A percentile compares a stretch with the other conserved stretches of the same genome.
Conservation (phyloP, 345 rosid genomes). For the Turritis glabra region DNA sequence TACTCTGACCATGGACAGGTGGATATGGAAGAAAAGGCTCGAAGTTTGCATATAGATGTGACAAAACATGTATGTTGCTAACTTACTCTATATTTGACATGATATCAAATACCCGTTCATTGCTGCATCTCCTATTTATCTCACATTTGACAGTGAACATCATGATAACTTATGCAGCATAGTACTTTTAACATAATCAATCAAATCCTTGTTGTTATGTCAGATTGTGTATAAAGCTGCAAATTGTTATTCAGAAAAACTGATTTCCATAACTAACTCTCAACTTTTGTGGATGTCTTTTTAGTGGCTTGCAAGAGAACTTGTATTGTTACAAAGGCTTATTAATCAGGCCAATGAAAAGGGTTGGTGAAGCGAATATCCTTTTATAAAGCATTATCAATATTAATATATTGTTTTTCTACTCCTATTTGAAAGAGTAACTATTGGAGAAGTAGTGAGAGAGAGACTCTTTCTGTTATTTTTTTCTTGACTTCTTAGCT, state of each 20-base stretch:
- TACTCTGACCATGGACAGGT: constrained; percentile 46
- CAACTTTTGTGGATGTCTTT: constrained; percentile 27
- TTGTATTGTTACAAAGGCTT: constrained; percentile 52
- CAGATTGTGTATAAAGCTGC: not conserved
- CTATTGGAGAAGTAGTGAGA: not conserved
- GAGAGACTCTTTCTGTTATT: not conserved
- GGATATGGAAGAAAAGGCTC: constrained; percentile 67
- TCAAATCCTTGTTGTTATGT: constrained; percentile 3
- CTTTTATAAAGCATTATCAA: constrained; percentile 39
- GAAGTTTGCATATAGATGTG: constrained; percentile 62
- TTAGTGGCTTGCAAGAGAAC: constrained; percentile 75
- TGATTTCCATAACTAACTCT: constrained; percentile 13
- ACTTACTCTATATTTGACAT: constrained; percentile 3
- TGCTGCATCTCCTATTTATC: not conserved
- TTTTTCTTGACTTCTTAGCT: constrained; percentile 58
- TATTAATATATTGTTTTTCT: no score
- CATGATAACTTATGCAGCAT: no score
- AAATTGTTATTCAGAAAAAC: not conserved
- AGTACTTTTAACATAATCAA: not conserved
- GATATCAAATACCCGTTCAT: constrained; percentile 4
- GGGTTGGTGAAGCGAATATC: constrained; percentile 94
- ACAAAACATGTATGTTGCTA: constrained; percentile 70
- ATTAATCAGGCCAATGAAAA: constrained; percentile 79
- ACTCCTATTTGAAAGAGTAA: not conserved
- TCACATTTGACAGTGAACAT: not conserved